Conservation (phyloP, 257 asterid species). For the Solanum stenotomum region DNA sequence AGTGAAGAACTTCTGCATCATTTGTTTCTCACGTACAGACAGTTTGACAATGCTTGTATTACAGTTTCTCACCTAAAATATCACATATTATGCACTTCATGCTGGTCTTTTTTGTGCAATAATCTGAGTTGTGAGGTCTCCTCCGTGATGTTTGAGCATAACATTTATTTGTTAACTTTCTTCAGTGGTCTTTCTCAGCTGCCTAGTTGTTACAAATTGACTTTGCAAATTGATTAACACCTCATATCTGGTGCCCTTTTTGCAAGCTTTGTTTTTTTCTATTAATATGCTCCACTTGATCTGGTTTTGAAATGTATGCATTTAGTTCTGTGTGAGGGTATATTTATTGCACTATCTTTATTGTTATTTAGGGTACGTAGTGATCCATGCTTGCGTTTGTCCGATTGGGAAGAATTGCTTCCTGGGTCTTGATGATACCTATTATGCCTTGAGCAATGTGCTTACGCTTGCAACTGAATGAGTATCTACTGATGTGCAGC, state of each 20-base stretch:
- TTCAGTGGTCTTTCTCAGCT: neutral
- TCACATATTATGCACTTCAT: neutral
- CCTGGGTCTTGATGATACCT: neutral
- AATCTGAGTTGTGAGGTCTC: neutral
- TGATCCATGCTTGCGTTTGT: neutral
- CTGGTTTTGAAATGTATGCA: neutral
- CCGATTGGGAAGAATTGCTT: neutral
- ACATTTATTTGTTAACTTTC: neutral
- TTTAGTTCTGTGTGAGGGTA: neutral
- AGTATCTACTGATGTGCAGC: conserved; percentile 28
- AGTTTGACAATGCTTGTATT: neutral
- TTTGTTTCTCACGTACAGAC: neutral
- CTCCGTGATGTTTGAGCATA: neutral
- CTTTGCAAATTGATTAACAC: neutral
- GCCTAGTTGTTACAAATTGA: neutral
- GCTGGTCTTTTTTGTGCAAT: neutral
- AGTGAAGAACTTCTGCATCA: neutral
- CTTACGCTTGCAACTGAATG: neutral
- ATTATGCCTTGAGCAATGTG: neutral
- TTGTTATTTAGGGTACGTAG: neutral
- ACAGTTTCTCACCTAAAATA: neutral
- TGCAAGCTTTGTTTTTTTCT: neutral
- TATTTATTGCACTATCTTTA: neutral
- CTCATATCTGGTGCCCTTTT: neutral
- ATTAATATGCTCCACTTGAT: neutral